Conservation (phyloP, 768 basidiomycete genomes). For the Boletus reticuloceps region DNA sequence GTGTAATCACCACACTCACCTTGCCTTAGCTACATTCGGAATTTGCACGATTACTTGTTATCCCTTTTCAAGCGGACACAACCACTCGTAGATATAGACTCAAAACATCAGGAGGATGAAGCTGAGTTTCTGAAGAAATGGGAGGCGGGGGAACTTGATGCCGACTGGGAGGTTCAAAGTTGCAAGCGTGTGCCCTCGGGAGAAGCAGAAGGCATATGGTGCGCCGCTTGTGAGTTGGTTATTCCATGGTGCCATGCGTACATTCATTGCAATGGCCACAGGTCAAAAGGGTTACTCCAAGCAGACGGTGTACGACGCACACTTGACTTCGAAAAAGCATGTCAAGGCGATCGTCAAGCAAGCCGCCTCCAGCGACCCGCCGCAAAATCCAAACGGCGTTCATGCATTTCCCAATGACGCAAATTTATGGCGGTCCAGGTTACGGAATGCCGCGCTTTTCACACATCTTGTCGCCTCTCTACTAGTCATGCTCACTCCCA, state of each 20-base stretch:
- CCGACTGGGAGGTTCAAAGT: slow-evolving; percentile 61
- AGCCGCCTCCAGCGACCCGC: slow-evolving; percentile 39
- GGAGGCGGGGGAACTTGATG: slow-evolving; percentile 71
- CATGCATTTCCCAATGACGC: slow-evolving; percentile 34
- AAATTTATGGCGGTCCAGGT: slow-evolving; percentile 41
- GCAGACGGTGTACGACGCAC: slow-evolving; percentile 96
- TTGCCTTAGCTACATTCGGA: slow-evolving; percentile 70
- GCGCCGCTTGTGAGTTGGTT: slow-evolving; percentile 74
- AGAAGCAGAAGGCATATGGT: slow-evolving; percentile 81
- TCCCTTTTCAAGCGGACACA: slow-evolving; percentile 84
- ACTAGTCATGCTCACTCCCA: slow-evolving; percentile 58
- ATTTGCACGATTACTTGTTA: slow-evolving; percentile 77
- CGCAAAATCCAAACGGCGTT: slow-evolving; percentile 35
- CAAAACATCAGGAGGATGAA: slow-evolving; percentile 61
- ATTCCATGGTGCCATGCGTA: background rate
- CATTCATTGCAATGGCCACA: slow-evolving; percentile 30
- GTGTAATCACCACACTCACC: slow-evolving; percentile 7
- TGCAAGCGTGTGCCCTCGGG: slow-evolving; percentile 39
- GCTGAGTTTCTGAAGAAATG: slow-evolving; percentile 76
- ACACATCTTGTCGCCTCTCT: slow-evolving; percentile 71
- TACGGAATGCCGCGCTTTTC: slow-evolving; percentile 64
- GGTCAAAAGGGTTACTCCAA: slow-evolving; percentile 96
- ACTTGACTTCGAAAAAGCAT: slow-evolving; percentile 94
- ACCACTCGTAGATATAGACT: slow-evolving; percentile 76
- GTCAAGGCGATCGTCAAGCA: slow-evolving; percentile 84